Base-by-base conservation (phyloP, 345 rosid genomes). In the Citrus reticulata region DNA sequence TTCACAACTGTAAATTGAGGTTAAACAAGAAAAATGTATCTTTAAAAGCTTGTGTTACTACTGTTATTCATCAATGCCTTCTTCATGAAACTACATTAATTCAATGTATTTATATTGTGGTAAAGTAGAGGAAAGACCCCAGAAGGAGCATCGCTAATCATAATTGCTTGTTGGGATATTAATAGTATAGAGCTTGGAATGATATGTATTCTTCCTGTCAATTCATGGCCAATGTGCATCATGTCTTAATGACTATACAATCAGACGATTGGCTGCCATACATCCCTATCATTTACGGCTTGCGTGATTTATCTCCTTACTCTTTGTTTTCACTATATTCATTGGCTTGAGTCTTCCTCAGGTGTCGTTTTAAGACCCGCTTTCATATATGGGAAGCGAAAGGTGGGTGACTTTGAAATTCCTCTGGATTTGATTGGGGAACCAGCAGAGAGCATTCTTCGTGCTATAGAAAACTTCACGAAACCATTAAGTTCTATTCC, bases 301-400 rank as follows among this genome's bases (percentile, higher is more conserved):
- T 20, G 4, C 25, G 13, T 24, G 4, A 6, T 59, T n/a, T 27
- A 35, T 75, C 19, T 30, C n/a, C 29, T 22, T 34, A 3, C 51
- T 14, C 27, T 30, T 61, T 55, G 61, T 66, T 55, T 32, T 74
- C 49, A 17, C 29, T 6, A 9, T 37, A 58, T 29, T n/a, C 72
- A 46, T 65, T 63, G 37, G 39, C 64, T 81, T 77, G 77, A 77
- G 63, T 70, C 73, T 75, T 67, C 58, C 14, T 11, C 84, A 95
- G 98, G 98, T 70, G 95, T 92, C 60, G 98, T 93, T 61, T 77
- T 92, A 63, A 88, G 98, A 84, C 99, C 99, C 0, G 97, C 90
- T 77, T 89, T 95, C 80, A 93, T 95, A 70, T 92, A 93, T 25
- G 97, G 97, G 73, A 92, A 88, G 76, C 86, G 95, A 80, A 88